Evolutionary conservation across 1,284 basidiomycete species (phyloP).

Genomic region (Ustilago nuda): DNA sequence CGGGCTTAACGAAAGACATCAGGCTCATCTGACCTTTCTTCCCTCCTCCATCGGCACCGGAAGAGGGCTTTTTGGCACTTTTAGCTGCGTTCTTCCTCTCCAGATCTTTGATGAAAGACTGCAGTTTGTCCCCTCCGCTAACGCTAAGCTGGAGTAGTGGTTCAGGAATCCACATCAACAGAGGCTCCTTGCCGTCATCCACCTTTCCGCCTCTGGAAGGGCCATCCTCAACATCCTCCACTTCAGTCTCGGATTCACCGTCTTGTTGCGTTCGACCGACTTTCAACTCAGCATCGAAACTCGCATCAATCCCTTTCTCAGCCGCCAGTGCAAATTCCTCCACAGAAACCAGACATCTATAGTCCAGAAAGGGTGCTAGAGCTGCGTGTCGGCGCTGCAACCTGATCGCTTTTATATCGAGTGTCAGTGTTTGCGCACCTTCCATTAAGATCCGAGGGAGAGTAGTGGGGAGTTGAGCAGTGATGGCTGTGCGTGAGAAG

Average conservation of each 20-base stretch:
- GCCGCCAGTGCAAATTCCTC: constrained; percentile 10
- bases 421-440: background rate
- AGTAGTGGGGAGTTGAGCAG: background rate
- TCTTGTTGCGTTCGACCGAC: constrained; percentile 4
- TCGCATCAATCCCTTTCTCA: constrained; percentile 18
- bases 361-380: constrained; percentile 33
- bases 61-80: background rate
- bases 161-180: constrained; percentile 46
- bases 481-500: constrained; percentile 23
- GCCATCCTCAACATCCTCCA: background rate
- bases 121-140: constrained; percentile 14
- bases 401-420: constrained; percentile 28
- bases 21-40: constrained; percentile 1
- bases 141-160: constrained; percentile 26
- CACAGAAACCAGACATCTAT: constrained; percentile 26
- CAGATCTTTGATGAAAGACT: constrained; percentile 6
- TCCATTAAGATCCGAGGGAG: background rate
- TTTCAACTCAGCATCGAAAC: constrained; percentile 20
- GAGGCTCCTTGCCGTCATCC: constrained; percentile 9
- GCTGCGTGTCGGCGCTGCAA: constrained; percentile 35
- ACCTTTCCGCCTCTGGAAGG: background rate
- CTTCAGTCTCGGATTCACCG: constrained; percentile 6
- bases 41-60: background rate
- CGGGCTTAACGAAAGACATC: background rate
- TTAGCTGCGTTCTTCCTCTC: constrained; percentile 14